Conservation (phyloP, 2,329 filamentous ascomycete genomes). For the Neobulgaria alba region DNA sequence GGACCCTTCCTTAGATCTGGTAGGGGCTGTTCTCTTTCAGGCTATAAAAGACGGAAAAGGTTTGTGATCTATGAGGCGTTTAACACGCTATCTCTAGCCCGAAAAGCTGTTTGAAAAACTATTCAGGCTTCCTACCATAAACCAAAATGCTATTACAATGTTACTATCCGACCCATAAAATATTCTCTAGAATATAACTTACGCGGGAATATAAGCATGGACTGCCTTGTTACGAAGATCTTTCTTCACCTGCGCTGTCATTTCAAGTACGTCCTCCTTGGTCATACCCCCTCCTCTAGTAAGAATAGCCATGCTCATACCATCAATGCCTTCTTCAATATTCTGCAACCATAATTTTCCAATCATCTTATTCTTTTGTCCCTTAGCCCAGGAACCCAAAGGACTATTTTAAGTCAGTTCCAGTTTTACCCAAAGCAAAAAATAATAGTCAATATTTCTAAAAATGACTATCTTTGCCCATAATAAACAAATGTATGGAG, state of each 20-base stretch:
- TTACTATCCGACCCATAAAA: conserved; percentile 1
- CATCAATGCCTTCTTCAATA: background rate
- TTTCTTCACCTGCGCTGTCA: conserved; percentile 1
- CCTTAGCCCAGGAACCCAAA: background rate
- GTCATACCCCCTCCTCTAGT: conserved; percentile 1
- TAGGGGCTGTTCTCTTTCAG: no score
- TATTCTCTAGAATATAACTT: background rate
- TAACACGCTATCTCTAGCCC: no score
- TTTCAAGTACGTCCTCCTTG: conserved; percentile 4
- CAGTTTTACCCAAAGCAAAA: no score
- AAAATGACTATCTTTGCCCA: no score
- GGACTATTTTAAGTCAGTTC: no score
- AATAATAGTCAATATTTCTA: no score
- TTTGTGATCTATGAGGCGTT: no score
- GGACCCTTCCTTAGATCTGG: no score
- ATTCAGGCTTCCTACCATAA: background rate
- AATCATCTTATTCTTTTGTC: background rate
- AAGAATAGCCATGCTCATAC: background rate
- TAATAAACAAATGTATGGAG: no score
- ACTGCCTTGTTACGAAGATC: conserved; percentile 1
- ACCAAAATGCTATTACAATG: background rate
- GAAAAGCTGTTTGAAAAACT: no score
- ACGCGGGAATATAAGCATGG: conserved; percentile 3
- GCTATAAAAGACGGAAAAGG: no score
- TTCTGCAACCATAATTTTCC: background rate